These are phyloP conservation scores for Sporisorium exsertum DNA, from an alignment of 1,284 basidiomycete genomes.

Conservation along the genomic window DNA sequence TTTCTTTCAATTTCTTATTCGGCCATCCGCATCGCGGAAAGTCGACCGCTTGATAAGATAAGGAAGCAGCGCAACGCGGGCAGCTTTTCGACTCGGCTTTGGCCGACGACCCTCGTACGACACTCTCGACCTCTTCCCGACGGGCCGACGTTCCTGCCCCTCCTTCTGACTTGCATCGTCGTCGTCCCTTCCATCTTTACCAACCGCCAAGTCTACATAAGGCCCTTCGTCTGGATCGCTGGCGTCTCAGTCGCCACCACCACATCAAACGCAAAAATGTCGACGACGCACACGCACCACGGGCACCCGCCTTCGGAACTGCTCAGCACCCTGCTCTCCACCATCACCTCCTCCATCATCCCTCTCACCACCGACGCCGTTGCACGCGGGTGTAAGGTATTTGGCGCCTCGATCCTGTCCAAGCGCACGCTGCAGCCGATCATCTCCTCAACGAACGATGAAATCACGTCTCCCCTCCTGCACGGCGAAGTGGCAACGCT, in stretches of 20 bases:
- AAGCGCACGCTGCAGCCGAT: constrained; percentile 15
- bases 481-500: constrained; percentile 28
- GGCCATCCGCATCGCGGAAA: background rate
- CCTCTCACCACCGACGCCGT: constrained; percentile 23
- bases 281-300: background rate
- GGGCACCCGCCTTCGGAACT: constrained; percentile 7
- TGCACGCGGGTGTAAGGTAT: constrained; percentile 24
- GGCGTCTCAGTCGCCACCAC: background rate
- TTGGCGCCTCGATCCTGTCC: constrained; percentile 34
- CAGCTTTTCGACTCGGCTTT: constrained; percentile 3
- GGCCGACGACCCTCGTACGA: constrained; percentile 1
- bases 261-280: background rate
- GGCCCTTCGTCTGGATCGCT: background rate
- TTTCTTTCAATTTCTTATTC: background rate
- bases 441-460: constrained; percentile 24
- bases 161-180: background rate
- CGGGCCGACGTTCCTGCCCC: constrained; percentile 16
- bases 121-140: constrained; percentile 5
- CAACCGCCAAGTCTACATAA: background rate
- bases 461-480: constrained; percentile 25
- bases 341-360: constrained; percentile 16
- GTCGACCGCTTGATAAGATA: constrained; percentile 29
- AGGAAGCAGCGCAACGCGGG: background rate
- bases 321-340: constrained; percentile 6
- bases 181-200: too few species aligned